These are phyloP conservation scores for Apiospora hydei DNA, from an alignment of 2,329 filamentous ascomycete genomes.

Conservation along the genomic window DNA sequence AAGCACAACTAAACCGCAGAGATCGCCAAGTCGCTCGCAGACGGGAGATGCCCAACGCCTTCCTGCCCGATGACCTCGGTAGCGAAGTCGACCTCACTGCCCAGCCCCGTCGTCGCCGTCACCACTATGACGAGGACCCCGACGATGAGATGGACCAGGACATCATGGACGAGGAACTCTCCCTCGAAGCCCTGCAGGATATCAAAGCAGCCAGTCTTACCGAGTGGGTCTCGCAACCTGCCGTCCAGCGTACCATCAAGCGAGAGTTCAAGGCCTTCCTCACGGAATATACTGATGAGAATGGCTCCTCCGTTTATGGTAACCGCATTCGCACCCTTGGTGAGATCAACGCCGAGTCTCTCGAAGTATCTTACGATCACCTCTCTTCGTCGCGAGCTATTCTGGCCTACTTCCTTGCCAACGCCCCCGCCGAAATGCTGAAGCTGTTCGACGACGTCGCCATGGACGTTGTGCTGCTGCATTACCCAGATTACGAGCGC, in stretches of 20 bases:
- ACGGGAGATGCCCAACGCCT: constrained; percentile 74
- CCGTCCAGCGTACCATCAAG: constrained; percentile 91
- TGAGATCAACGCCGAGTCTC: constrained; percentile 93
- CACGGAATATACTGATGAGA: constrained; percentile 92
- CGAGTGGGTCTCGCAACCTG: constrained; percentile 91
- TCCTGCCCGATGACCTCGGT: constrained; percentile 80
- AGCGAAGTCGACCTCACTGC: constrained; percentile 84
- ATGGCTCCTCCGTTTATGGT: constrained; percentile 91
- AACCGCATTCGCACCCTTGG: constrained; percentile 94
- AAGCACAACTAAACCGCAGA: constrained; percentile 75
- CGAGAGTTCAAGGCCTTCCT: constrained; percentile 97
- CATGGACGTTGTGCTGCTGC: constrained; percentile 93
- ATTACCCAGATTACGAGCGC: constrained; percentile 96
- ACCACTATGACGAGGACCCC: constrained; percentile 92
- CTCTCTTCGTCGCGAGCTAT: constrained; percentile 90
- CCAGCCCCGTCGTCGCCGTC: constrained; percentile 83
- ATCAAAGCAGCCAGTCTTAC: constrained; percentile 93
- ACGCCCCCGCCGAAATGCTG: constrained; percentile 92
- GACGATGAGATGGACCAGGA: constrained; percentile 93
- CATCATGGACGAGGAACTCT: constrained; percentile 95
- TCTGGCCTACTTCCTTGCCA: constrained; percentile 93
- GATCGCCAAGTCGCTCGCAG: constrained; percentile 75
- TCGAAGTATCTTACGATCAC: constrained; percentile 96
- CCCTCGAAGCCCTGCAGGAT: constrained; percentile 88
- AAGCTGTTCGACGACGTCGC: constrained; percentile 97